Evolutionary conservation across 2,329 filamentous ascomycete genomes (phyloP), one percentile per base, ranked within the genome.

Genomic region (Trichoderma guizhouense): DNA sequence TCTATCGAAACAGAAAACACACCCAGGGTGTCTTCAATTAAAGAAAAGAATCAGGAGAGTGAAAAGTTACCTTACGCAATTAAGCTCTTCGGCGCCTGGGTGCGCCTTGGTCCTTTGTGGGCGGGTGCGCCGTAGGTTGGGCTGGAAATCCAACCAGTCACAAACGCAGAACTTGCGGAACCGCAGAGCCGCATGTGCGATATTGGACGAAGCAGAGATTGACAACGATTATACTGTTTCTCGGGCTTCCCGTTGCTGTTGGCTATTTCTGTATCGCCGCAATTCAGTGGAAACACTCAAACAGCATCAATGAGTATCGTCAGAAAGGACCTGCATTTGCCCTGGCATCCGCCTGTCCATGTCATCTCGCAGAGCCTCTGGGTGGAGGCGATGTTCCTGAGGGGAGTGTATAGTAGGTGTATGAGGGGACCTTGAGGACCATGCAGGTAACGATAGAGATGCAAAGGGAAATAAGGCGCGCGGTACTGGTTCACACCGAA

Each of bases 321-420:
- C 57, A 39, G 39, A 53, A 36, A 5, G 36, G 57, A 53, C 55
- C 67, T 51, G 57, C 57, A 53, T 53, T 24, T 53, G 66, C 55
- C 32, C 53, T 69, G 55, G n/a, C 14, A 14, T 15, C n/a, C 7
- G 15, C 26, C 26, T 12, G 51, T 43, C 55, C 57, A 61, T 62
- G 39, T 47, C 67, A 62, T 18, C 30, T 53, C 57, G 39, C 67
- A 69, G 57, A 69, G 67, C 67, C 67, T 69, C 57, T 53, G 18
- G 34, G n/a, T 34, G 66, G 34, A 28, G 21, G 39, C n/a, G 26
- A 6, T 15, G 24, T 15, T 60, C 18, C 12, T 32, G 34, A 15
- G 18, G 14, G 32, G 60, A 18, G 55, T 14, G 36, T 61, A 32
- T 69, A 5, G 53, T 14, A 39, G 30, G 11, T 36, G 57, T 51